Evolutionary conservation across 352 stramenopile species (phyloP).

Genomic region (Globisporangium emineosum): DNA sequence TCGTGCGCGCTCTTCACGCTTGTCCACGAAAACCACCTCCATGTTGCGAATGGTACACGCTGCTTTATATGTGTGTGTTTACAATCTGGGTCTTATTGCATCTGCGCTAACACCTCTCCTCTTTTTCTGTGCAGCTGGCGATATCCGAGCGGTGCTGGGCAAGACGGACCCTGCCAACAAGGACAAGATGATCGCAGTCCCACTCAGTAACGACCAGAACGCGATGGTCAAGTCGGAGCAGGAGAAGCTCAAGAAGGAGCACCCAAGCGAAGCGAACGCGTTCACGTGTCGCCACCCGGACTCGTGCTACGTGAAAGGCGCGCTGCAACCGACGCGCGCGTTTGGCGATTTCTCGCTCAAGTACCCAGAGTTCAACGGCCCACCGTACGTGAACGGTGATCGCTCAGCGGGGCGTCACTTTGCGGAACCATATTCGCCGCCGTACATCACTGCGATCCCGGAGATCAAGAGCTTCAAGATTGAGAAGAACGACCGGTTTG

Average conservation of each 20-base stretch:
- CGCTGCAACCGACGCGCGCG: conserved; percentile 86
- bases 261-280: conserved; percentile 88
- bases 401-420: conserved; percentile 87
- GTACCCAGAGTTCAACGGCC: conserved; percentile 92
- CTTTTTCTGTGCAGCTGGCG: conserved; percentile 34
- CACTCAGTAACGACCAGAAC: conserved; percentile 92
- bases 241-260: conserved; percentile 76
- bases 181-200: conserved; percentile 48
- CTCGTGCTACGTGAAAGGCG: conserved; percentile 93
- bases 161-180: conserved; percentile 35
- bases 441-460: conserved; percentile 91
- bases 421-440: conserved; percentile 85
- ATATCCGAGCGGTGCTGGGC: conserved; percentile 81
- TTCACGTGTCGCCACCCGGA: conserved; percentile 89
- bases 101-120: neutral
- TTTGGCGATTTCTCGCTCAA: conserved; percentile 94
- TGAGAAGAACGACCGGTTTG: conserved; percentile 90
- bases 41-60: conserved; percentile 76
- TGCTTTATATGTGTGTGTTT: neutral
- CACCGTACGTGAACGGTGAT: conserved; percentile 74
- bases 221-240: conserved; percentile 87
- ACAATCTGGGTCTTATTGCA: neutral
- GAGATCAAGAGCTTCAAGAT: conserved; percentile 73
- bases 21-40: conserved; percentile 67
- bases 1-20: conserved; percentile 85